Base-by-base conservation (phyloP, 163 green algal species). In the Scenedesmus sp. region DNA sequence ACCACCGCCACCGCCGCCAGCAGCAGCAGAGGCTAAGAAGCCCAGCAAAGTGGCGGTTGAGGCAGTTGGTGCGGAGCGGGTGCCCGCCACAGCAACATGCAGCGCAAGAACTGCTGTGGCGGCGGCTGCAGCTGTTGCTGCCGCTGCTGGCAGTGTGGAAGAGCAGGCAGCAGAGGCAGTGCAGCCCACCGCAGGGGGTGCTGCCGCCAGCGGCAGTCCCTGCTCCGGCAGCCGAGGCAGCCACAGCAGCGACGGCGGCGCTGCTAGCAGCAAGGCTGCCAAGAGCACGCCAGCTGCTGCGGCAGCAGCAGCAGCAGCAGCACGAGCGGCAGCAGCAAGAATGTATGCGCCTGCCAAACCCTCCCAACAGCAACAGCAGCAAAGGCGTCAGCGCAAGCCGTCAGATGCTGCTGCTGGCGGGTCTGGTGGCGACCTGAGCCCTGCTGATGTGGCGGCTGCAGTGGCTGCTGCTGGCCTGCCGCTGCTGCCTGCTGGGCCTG, bases 361-460 rank as follows among this genome's bases (percentile, higher is more conserved):
- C 18, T 55, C 10, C 8, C 73, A 67, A 64, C 84, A 88, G 83
- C 83, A 88, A 15, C 56, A 70, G 84, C 8, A 87, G 9, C 59
- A 18, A 13, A 16, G 85, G 4, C 85, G 85, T 2, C 62, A n/a
- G 34, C 13, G 85, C 60, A 89, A 56, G 23, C 10, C 82, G 23
- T 46, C 82, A 12, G 52, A 52, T 55, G 16, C 54, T 54, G 66
- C 67, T 64, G 66, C 18, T 56, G 86, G 81, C 34, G 23, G 67
- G 54, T 46, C 3, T 18, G 34, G 67, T 10, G 23, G 70, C 7
- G 70, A 79, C 70, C 52, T 70, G 86, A 90, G 46, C 4, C 52
- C 15, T 55, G 86, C 77, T 56, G 86, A 90, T 56, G 56, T 91
- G 9, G 73, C 73, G 23, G 87, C 87, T 18, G 87, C 55, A 9